Percentiles rank a stretch among this genome's conserved stretches.
phyloP scores from a whole-genome alignment of 768 basidiomycete genomes.

The Boletus fagicola region DNA sequence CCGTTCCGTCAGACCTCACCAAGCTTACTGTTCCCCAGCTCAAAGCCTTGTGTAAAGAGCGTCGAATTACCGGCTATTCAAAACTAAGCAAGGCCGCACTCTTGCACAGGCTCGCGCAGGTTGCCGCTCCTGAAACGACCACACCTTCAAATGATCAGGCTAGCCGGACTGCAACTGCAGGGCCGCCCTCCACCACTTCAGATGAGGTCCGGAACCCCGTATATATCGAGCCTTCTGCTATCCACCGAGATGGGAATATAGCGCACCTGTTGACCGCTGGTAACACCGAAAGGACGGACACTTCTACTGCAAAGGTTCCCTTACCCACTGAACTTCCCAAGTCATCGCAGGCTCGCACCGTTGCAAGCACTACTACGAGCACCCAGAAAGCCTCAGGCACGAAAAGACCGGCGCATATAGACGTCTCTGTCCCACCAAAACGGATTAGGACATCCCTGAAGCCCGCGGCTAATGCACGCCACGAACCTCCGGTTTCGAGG shows the following conservation, averaged over 20 bases:
- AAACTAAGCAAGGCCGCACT: constrained; percentile 61
- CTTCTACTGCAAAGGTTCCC: background rate
- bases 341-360: background rate
- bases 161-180: background rate
- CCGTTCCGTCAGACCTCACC: constrained; percentile 15
- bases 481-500: background rate
- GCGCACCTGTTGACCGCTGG: background rate
- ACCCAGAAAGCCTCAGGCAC: background rate
- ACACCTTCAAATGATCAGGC: background rate
- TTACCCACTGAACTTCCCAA: background rate
- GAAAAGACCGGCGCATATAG: constrained; percentile 26
- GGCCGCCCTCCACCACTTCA: background rate
- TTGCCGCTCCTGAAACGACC: background rate
- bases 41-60: constrained; percentile 66
- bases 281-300: background rate
- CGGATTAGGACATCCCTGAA: constrained; percentile 8
- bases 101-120: constrained; percentile 43
- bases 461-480: background rate
- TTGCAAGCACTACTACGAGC: background rate
- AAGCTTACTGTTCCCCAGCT: constrained; percentile 61
- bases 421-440: constrained; percentile 12
- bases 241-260: background rate
- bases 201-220: background rate
- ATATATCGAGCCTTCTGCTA: background rate
- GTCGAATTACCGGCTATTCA: constrained; percentile 59